Evolutionary conservation across 1,284 basidiomycete species (phyloP).

Genomic region (Rhodotorula sp.): DNA sequence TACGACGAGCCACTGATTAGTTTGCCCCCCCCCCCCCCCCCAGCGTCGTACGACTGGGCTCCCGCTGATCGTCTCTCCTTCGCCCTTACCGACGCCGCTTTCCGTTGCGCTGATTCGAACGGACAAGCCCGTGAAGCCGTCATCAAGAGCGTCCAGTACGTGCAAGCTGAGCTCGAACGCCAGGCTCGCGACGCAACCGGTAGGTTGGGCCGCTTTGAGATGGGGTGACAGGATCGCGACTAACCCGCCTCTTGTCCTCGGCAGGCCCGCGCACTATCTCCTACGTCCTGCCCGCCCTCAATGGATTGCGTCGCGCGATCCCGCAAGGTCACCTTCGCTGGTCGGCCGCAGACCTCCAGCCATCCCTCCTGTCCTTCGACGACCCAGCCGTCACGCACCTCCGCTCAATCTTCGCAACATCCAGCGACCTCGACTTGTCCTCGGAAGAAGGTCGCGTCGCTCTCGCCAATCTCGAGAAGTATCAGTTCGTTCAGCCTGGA

Average conservation of each 20-base stretch:
- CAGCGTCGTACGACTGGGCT: slow-evolving; percentile 62
- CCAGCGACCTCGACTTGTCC: slow-evolving; percentile 20
- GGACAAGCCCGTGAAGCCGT: slow-evolving; percentile 55
- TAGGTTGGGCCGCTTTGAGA: slow-evolving; percentile 53
- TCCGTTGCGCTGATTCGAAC: slow-evolving; percentile 60
- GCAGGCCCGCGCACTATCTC: slow-evolving; percentile 68
- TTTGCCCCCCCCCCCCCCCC: neutral
- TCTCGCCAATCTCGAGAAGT: slow-evolving; percentile 67
- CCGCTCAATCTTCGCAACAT: slow-evolving; percentile 53
- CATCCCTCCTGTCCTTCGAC: slow-evolving; percentile 49
- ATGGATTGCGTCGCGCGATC: slow-evolving; percentile 84
- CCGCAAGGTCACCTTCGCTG: slow-evolving; percentile 60
- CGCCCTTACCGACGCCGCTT: slow-evolving; percentile 68
- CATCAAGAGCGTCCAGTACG: slow-evolving; percentile 56
- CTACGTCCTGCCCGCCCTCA: slow-evolving; percentile 73
- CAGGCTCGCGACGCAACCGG: neutral
- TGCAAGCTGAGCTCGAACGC: slow-evolving; percentile 58
- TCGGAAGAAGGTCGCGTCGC: slow-evolving; percentile 40
- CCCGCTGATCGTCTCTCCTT: slow-evolving; percentile 73
- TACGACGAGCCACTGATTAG: neutral
- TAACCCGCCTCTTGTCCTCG: neutral
- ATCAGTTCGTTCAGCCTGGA: slow-evolving; percentile 57
- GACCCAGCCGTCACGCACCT: slow-evolving; percentile 55
- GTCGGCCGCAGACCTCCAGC: slow-evolving; percentile 64
- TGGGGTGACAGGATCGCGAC: neutral